These are phyloP conservation scores for Penicillium taxi DNA, from an alignment of 495 filamentous ascomycete genomes.

Conservation along the genomic window DNA sequence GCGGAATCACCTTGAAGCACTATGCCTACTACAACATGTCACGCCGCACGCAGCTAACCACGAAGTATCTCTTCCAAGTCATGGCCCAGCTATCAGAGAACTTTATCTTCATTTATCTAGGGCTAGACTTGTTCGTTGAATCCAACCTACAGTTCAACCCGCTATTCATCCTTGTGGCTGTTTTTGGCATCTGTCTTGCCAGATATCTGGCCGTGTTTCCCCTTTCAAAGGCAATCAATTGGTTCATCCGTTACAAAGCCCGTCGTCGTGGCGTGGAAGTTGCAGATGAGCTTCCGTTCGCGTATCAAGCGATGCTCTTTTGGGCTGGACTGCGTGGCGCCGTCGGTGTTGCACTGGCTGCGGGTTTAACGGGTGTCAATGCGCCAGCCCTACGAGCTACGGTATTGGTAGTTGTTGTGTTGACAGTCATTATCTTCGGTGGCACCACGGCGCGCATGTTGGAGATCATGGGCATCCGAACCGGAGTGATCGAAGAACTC, in stretches of 20 bases:
- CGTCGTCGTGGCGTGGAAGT: conserved; percentile 68
- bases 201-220: conserved; percentile 93
- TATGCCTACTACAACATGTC: conserved; percentile 99
- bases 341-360: conserved; percentile 93
- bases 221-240: conserved; percentile 82
- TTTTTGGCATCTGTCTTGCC: conserved; percentile 83
- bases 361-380: conserved; percentile 70
- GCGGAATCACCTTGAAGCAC: conserved; percentile 95
- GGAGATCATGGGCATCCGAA: conserved; percentile 88
- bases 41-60: conserved; percentile 90
- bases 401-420: conserved; percentile 90
- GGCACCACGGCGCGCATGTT: conserved; percentile 98
- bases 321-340: conserved; percentile 96
- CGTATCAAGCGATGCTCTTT: conserved; percentile 95
- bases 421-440: conserved; percentile 97
- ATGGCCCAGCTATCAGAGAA: conserved; percentile 94
- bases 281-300: conserved; percentile 82
- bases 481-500: conserved; percentile 90
- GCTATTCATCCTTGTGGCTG: conserved; percentile 87
- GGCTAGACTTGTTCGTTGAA: conserved; percentile 88
- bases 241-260: conserved; percentile 86
- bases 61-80: conserved; percentile 95
- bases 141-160: conserved; percentile 82
- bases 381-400: conserved; percentile 76
- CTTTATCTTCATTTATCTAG: conserved; percentile 99